Evolutionary conservation across 1,284 basidiomycete species (phyloP), one percentile per base, ranked within the genome.

Genomic region (Sphaerobolus stellatus): DNA sequence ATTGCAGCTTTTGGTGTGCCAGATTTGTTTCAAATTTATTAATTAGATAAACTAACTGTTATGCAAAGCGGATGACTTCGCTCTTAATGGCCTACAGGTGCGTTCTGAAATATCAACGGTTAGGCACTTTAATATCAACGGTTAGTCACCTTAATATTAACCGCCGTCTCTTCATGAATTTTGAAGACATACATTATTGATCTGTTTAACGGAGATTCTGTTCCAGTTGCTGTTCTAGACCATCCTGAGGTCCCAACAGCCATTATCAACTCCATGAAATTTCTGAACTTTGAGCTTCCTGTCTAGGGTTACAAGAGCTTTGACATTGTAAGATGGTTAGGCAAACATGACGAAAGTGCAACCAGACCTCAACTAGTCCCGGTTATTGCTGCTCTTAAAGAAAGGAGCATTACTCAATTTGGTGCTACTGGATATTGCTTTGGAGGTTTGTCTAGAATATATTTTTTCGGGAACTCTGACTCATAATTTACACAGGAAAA

Each of bases 11-110:
- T 71, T 88, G 53, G n/a, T 22, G 30, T 52, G 16, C 11, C 45
- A 6, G 22, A 13, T 6, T 47, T 18, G 8, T 13, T n/a, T 27
- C 20, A 8, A 43, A 18, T 43, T 7, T 8, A 18, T 43, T 8
- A 9, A 36, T n/a, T 9, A 24, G 18, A 18, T 24, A 20, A 24
- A 43, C 33, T 18, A n/a, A n/a, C 11, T 20, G 25, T 43, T 8
- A 43, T 31, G 16, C 7, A 54, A n/a, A 30, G 81, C 76, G 13
- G 90, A 92, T 63, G 84, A 82, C 64, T 91, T 85, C 69, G 88
- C 89, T 16, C 74, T 73, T 27, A 86, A 88, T 59, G 89, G 88
- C 11, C 86, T 81, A 75, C 56, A 58, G 53, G 56, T 36, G 3
- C 1, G 13, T 29, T 9, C 46, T 11, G n/a, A n/a, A n/a, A n/a